Percentiles rank a stretch among this genome's conserved stretches.
Evolutionary conservation across 371 early-diverging fungal species (phyloP).

Genomic region (Funneliformis caledonium): DNA sequence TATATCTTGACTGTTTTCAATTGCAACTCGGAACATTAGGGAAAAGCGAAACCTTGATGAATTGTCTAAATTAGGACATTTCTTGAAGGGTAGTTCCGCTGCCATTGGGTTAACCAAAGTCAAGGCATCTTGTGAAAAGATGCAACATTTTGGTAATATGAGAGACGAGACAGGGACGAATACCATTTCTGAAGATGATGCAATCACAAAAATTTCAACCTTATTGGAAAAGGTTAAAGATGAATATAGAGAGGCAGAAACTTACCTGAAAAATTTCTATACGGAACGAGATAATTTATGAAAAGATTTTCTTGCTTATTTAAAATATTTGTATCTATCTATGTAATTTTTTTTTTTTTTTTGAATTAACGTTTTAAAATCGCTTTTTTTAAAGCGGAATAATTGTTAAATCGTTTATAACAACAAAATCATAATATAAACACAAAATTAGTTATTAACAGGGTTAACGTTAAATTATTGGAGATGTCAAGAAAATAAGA

Average conservation of each 20-base stretch:
- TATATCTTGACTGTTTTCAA: too few relatives aligned
- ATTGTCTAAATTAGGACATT: constrained; percentile 86
- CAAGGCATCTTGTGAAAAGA: constrained; percentile 81
- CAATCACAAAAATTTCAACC: constrained; percentile 62
- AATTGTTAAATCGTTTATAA: not conserved
- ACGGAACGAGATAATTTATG: constrained; percentile 57
- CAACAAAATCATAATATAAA: not conserved
- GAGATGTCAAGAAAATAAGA: too few relatives aligned
- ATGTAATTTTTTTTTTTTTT: not conserved
- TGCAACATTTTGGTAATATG: constrained; percentile 82
- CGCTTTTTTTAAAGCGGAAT: not conserved
- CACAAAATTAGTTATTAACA: not conserved
- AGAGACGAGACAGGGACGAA: constrained; percentile 68
- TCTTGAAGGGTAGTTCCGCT: constrained; percentile 90
- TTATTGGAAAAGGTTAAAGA: constrained; percentile 64
- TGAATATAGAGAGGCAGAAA: constrained; percentile 80
- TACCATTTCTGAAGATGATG: constrained; percentile 61
- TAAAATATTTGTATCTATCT: not conserved
- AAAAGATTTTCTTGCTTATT: constrained; percentile 23
- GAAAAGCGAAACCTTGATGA: constrained; percentile 66
- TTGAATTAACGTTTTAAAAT: too few relatives aligned
- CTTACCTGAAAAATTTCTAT: constrained; percentile 76
- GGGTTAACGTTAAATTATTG: too few relatives aligned
- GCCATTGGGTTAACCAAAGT: constrained; percentile 86
- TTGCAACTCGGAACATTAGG: constrained; percentile 46